phyloP scores from a whole-genome alignment of 2,329 filamentous ascomycete genomes.

The Diaporthe aspalathi region DNA sequence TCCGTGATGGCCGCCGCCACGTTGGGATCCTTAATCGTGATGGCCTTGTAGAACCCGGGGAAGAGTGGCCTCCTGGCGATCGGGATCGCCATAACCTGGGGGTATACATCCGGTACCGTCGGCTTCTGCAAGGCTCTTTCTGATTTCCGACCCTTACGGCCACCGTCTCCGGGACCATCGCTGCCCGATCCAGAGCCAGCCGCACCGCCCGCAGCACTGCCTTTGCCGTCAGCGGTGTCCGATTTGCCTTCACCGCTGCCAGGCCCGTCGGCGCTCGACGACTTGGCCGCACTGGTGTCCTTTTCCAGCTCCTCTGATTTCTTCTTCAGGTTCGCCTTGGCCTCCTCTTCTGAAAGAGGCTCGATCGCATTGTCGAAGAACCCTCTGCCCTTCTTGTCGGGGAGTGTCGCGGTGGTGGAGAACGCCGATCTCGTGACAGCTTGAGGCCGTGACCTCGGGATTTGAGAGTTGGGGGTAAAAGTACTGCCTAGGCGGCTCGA shows the following conservation, averaged over 20 bases:
- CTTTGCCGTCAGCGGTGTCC: conserved; percentile 65
- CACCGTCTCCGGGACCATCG: conserved; percentile 71
- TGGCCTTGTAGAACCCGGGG: conserved; percentile 98
- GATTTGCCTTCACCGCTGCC: conserved; percentile 53
- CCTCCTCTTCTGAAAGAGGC: conserved; percentile 64
- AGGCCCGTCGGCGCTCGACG: conserved; percentile 53
- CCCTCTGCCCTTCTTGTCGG: conserved; percentile 57
- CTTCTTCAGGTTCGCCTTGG: conserved; percentile 62
- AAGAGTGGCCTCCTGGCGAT: conserved; percentile 94
- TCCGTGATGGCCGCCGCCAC: conserved; percentile 94
- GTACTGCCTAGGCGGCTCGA: conserved; percentile 26
- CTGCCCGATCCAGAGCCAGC: conserved; percentile 55
- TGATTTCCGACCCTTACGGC: conserved; percentile 78
- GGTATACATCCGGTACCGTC: conserved; percentile 92
- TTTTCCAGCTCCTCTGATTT: conserved; percentile 59
- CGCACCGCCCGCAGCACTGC: conserved; percentile 66
- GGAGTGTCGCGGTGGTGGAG: conserved; percentile 51
- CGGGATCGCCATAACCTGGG: conserved; percentile 96
- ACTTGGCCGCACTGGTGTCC: conserved; percentile 60
- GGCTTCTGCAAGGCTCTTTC: conserved; percentile 88
- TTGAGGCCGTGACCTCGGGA: conserved; percentile 25
- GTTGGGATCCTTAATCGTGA: conserved; percentile 93
- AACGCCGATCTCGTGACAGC: conserved; percentile 46
- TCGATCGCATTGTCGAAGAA: conserved; percentile 65
- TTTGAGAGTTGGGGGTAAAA: conserved; percentile 1